Evolutionary conservation across 2,329 filamentous ascomycete species (phyloP), one percentile per base, ranked within the genome.

Genomic region (Aspergillus pseudotamarii): DNA sequence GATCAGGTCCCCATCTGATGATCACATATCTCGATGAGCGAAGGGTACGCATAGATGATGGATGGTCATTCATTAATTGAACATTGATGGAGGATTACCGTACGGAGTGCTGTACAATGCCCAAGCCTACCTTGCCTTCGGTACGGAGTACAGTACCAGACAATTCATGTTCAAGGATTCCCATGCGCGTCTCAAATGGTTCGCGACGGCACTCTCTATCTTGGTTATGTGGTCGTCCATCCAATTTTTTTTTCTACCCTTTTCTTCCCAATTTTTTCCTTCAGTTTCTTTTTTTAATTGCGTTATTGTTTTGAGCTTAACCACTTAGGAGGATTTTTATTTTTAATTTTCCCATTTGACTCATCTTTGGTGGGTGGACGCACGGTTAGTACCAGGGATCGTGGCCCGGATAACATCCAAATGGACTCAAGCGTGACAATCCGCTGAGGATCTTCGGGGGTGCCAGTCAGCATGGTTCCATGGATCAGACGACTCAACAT

Each of bases 131-230:
- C 36, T 41, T 41, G 36, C 36, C 36, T 41, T 41, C 16, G 16
- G 36, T 41, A 41, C 36, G 14, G 16, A 19, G 43, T 45, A 45
- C 43, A 50, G 59, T 63, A 62, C 60, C 61, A 63, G 26, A 59
- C 56, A 64, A 30, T 61, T 58, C 48, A 38, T 61, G 59, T 58
- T 61, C 55, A 63, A 57, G 63, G 58, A 60, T 62, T 60, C 58
- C 64, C 66, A 69, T 62, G 65, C 65, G 60, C 60, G 58, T 62
- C 38, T 57, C 62, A 61, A 41, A 64, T 64, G 50, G 58, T 65
- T 61, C 60, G 65, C 61, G 62, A 64, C 61, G 50, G 50, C 41
- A 23, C 21, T 26, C 21, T 26, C 12, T 57, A 60, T 48, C 36
- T 21, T 41, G 16, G 16, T 41, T n/a, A 41, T 41, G 38, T 41